Base-by-base conservation (phyloP, 345 rosid genomes). In the Rubroshorea leprosula region DNA sequence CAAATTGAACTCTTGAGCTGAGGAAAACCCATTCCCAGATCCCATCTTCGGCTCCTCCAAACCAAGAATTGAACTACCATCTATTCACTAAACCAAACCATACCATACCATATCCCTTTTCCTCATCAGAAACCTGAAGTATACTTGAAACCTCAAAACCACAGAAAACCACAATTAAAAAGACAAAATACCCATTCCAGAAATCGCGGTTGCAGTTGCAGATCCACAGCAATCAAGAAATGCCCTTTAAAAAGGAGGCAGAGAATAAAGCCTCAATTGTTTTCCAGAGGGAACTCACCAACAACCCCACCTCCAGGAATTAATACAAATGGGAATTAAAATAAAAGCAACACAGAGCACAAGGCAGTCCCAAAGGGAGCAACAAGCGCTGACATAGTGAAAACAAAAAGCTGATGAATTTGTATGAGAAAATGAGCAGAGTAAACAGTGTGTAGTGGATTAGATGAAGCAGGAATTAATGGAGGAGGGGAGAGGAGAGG, bases 21-120 rank as follows among this genome's bases (percentile, higher is more conserved):
- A 69, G 71, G 75, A 80, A 52, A 89, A 81, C 56, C 66, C 88
- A 82, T 80, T 78, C 57, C 74, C 68, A 79, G 99, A 89, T 82
- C 85, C 96, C 99, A 93, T 89, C 54, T 62, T 48, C 16, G 5
- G 66, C 60, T 58, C 15, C 35, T 23, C 13, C 55, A 3, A 60
- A n/a, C 48, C 44, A 29, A 25, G 16, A 61, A 41, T 26, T n/a
- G 58, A 55, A 31, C 64, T 49, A 49, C 39, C 72, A 70, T 67
- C 41, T 49, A 64, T n/a, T 61, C 48, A 72, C 65, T 58, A 63
- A n/a, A n/a, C n/a, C n/a, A n/a, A n/a, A 60, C 22, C 71, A n/a
- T n/a, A n/a, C n/a, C n/a, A n/a, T n/a, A n/a, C n/a, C n/a, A n/a
- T n/a, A n/a, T n/a, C n/a, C n/a, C 60, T 68, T 62, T n/a, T 53